phyloP scores from a whole-genome alignment of 352 stramenopile species.

The Phytophthora pluvialis region DNA sequence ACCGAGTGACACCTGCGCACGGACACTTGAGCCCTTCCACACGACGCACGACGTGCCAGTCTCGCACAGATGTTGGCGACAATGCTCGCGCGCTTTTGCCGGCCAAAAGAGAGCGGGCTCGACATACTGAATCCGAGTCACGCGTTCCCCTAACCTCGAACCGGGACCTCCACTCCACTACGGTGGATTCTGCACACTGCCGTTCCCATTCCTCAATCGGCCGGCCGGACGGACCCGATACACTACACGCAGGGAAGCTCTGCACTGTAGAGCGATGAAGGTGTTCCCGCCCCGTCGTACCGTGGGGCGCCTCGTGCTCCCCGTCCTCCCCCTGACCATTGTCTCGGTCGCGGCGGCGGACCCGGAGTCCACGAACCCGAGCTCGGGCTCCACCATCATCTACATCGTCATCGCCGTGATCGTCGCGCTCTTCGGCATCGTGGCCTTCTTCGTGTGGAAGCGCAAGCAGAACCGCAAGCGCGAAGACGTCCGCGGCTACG shows the following conservation, averaged over 20 bases:
- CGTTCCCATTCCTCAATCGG: constrained; percentile 37
- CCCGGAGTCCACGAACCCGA: constrained; percentile 20
- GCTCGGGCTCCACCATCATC: constrained; percentile 51
- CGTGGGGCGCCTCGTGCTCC: neutral
- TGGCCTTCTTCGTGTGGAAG: constrained; percentile 60
- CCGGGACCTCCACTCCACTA: constrained; percentile 7
- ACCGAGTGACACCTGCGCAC: neutral
- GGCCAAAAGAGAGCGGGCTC: constrained; percentile 27
- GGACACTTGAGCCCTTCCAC: constrained; percentile 25
- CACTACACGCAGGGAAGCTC: constrained; percentile 2
- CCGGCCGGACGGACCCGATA: constrained; percentile 5
- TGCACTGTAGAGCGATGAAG: constrained; percentile 15
- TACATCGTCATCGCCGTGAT: constrained; percentile 66
- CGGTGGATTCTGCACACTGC: constrained; percentile 23
- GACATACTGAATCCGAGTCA: constrained; percentile 23
- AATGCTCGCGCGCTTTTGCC: constrained; percentile 8
- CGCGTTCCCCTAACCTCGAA: constrained; percentile 21
- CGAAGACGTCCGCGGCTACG: constrained; percentile 13
- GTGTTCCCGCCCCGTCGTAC: constrained; percentile 5
- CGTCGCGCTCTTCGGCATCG: constrained; percentile 54
- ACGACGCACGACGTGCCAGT: constrained; percentile 25
- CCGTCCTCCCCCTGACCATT: constrained; percentile 19
- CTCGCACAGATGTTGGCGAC: constrained; percentile 27
- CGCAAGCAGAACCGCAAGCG: constrained; percentile 45
- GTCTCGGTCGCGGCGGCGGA: constrained; percentile 16